Conservation (phyloP, 306 rosid species). For the Prunus kanzakura region DNA sequence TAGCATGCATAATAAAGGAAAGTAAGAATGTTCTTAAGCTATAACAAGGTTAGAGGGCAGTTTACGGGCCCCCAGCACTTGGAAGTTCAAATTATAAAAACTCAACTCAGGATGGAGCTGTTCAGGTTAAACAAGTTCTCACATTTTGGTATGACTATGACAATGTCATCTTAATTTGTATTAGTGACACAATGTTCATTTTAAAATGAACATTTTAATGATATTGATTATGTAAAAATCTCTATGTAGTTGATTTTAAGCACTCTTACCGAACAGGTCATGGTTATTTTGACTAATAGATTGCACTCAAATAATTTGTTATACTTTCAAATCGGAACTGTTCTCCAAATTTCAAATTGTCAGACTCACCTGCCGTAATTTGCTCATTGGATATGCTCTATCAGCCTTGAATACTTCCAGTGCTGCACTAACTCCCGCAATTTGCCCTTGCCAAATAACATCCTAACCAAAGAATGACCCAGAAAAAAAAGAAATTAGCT, state of each 20-base stretch:
- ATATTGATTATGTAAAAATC: not conserved
- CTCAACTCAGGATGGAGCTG: not conserved
- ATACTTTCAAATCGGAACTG: not conserved
- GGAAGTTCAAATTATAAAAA: not conserved
- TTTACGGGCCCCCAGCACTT: not conserved
- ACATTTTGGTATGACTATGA: not conserved
- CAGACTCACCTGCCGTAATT: constrained; percentile 63
- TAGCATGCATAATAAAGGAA: not conserved
- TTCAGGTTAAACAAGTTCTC: not conserved
- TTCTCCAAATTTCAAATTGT: constrained; percentile 10
- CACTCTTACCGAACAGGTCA: not conserved
- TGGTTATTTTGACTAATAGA: not conserved
- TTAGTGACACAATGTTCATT: not conserved
- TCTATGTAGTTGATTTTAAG: not conserved
- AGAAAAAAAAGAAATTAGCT: not conserved
- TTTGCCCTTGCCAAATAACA: constrained; percentile 84
- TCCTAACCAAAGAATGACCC: constrained; percentile 46
- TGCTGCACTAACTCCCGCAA: constrained; percentile 84
- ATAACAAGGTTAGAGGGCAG: not conserved
- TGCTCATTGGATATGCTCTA: constrained; percentile 67
- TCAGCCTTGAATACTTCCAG: constrained; percentile 76
- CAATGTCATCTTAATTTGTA: not conserved
- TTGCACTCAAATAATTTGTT: not conserved
- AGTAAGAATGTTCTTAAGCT: not conserved
- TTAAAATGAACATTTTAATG: not conserved